Evolutionary conservation across 768 basidiomycete species (phyloP).

Genomic region (Punctularia strigosozonata): DNA sequence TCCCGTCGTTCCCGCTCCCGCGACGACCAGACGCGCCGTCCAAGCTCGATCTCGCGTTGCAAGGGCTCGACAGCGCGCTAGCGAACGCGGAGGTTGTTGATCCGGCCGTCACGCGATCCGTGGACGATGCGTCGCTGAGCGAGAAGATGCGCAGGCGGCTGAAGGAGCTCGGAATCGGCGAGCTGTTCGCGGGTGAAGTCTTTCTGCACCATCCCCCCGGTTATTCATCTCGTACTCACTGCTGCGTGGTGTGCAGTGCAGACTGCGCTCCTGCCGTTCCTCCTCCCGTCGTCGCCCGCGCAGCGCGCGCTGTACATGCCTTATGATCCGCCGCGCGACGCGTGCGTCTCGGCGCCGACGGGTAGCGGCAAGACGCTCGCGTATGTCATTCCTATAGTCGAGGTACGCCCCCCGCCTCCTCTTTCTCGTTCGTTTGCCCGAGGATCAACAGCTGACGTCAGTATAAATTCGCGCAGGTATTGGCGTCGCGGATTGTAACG

Average conservation of each 20-base stretch:
- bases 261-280: slow-evolving; percentile 73
- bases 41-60: slow-evolving; percentile 56
- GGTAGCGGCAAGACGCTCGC: slow-evolving; percentile 97
- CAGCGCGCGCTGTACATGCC: slow-evolving; percentile 50
- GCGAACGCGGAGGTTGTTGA: slow-evolving; percentile 60
- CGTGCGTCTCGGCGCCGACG: slow-evolving; percentile 93
- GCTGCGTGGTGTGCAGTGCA: slow-evolving; percentile 64
- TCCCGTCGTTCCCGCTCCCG: slow-evolving; percentile 65
- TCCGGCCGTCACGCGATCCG: slow-evolving; percentile 31
- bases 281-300: slow-evolving; percentile 37
- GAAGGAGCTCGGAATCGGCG: slow-evolving; percentile 66
- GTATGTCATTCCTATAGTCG: slow-evolving; percentile 89
- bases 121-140: slow-evolving; percentile 42
- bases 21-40: slow-evolving; percentile 57
- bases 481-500: slow-evolving; percentile 67
- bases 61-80: slow-evolving; percentile 69
- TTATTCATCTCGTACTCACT: slow-evolving; percentile 1
- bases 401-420: slow-evolving; percentile 32
- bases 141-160: slow-evolving; percentile 51
- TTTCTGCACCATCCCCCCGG: neutral
- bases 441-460: slow-evolving; percentile 1
- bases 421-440: neutral
- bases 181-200: slow-evolving; percentile 76
- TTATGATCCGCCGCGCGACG: slow-evolving; percentile 57
- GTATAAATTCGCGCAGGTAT: slow-evolving; percentile 30